Evolutionary conservation across 1,284 basidiomycete species (phyloP).

Genomic region (Cryptococcus sp.): DNA sequence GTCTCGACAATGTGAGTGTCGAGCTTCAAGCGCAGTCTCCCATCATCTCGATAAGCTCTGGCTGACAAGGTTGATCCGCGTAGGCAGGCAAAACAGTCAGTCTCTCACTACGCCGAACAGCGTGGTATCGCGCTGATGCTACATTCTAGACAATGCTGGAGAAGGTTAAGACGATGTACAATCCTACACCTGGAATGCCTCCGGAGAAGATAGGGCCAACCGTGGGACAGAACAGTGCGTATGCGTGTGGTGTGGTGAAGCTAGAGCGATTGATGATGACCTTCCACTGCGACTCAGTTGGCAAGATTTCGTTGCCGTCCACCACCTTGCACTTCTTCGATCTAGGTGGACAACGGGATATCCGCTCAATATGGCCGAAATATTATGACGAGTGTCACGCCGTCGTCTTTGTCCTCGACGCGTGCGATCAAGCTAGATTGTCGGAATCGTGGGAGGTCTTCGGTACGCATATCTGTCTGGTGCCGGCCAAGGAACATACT

Average conservation of each 20-base stretch:
- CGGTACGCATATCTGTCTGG: constrained; percentile 60
- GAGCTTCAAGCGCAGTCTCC: not conserved
- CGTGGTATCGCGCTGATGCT: not conserved
- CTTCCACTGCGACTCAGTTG: constrained; percentile 61
- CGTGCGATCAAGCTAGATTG: constrained; percentile 78
- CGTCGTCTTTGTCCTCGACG: constrained; percentile 88
- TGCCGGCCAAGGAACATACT: not conserved
- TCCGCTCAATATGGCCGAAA: constrained; percentile 85
- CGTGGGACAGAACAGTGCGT: constrained; percentile 88
- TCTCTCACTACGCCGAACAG: not conserved
- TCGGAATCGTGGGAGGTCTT: constrained; percentile 94
- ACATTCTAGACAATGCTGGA: constrained; percentile 74
- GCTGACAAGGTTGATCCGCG: not conserved
- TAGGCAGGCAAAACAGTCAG: constrained; percentile 84
- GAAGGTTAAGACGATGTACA: constrained; percentile 88
- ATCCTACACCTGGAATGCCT: constrained; percentile 75
- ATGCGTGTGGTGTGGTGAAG: not conserved
- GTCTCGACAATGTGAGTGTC: constrained; percentile 57
- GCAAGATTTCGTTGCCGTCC: constrained; percentile 84
- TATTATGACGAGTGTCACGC: constrained; percentile 96
- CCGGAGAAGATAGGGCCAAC: constrained; percentile 91
- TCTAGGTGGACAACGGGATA: constrained; percentile 85
- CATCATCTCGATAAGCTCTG: constrained; percentile 2
- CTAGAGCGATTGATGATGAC: not conserved
- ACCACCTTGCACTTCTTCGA: constrained; percentile 94